Evolutionary conservation across 345 rosid species (phyloP).

Genomic region (Anastatica hierochuntica): DNA sequence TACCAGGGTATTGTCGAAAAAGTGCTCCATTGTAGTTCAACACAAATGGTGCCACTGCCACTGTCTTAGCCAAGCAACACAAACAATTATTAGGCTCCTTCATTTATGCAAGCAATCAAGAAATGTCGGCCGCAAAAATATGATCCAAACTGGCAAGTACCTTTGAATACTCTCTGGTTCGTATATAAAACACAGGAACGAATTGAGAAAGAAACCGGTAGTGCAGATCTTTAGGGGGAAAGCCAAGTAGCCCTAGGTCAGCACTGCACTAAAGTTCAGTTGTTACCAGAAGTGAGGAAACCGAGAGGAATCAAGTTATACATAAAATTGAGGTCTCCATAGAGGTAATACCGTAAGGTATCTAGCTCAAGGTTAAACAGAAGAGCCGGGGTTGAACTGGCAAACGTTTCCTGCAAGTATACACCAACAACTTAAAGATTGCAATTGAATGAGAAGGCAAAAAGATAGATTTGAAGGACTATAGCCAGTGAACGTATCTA

Average conservation of each 20-base stretch:
- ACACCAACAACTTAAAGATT: slow-evolving; percentile 13
- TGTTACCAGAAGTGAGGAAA: slow-evolving; percentile 14
- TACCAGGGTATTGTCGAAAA: slow-evolving; percentile 91
- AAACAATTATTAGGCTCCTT: slow-evolving; percentile 23
- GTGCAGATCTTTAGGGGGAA: slow-evolving; percentile 89
- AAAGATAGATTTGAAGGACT: neutral
- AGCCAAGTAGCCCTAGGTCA: slow-evolving; percentile 88
- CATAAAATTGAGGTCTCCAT: slow-evolving; percentile 4
- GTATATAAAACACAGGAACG: slow-evolving; percentile 67
- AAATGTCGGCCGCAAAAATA: neutral
- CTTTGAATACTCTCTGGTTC: slow-evolving; percentile 92
- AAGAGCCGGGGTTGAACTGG: slow-evolving; percentile 67
- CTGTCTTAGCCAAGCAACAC: slow-evolving; percentile 55
- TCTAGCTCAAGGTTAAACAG: slow-evolving; percentile 93
- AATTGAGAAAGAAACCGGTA: slow-evolving; percentile 88
- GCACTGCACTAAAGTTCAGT: slow-evolving; percentile 50
- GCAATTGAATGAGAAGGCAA: neutral
- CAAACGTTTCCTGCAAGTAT: slow-evolving; percentile 68
- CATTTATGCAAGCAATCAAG: slow-evolving; percentile 14
- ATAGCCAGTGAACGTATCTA: slow-evolving; percentile 5
- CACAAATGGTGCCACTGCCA: slow-evolving; percentile 76
- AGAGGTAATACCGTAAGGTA: slow-evolving; percentile 60
- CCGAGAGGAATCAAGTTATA: slow-evolving; percentile 7
- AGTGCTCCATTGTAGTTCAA: slow-evolving; percentile 86
- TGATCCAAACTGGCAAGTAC: slow-evolving; percentile 25